Evolutionary conservation across 257 asterid species (phyloP), one percentile per base, ranked within the genome.

Genomic region (Verbascum thapsus): DNA sequence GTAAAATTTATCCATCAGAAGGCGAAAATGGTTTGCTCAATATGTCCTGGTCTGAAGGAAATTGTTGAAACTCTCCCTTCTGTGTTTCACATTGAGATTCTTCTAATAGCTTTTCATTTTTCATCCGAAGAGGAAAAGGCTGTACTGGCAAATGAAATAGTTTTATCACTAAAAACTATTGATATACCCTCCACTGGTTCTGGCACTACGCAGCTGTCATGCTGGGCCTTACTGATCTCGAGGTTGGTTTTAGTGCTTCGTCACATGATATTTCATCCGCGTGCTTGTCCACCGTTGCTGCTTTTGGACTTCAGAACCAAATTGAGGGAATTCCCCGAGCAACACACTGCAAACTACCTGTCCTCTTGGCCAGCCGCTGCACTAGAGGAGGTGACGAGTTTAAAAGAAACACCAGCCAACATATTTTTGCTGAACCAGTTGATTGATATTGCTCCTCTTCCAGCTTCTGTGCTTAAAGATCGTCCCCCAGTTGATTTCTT

Each of bases 211-310:
- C 94, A 83, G 64, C 53, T 94, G 63, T 83, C 99, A 5, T 85
- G 94, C 81, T 94, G 99, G 99, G 88, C 90, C 19, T 68, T 94
- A 60, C 53, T 90, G 72, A 76, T 87, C 42, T 94, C 99, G 34
- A 85, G 99, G 67, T 80, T 89, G 82, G 80, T 94, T 69, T 73
- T 94, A 77, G 78, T 85, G 43, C 86, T 94, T 59, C 97, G 99
- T 64, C 99, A 90, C 78, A 85, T 94, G 91, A 74, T 85, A 26
- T 82, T 72, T 71, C 81, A 76, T 68, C 88, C 90, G 3, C 85
- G 51, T 53, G 78, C 86, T 64, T 87, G 96, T 55, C 97, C 99
- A 0, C 72, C 95, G n/a, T 76, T 82, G 44, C 80, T 94, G 67
- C 85, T 83, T 65, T 61, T 70, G 76, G 87, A 85, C 64, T 82